phyloP scores from a whole-genome alignment of 495 filamentous ascomycete genomes.

The Cudoniella acicularis region DNA sequence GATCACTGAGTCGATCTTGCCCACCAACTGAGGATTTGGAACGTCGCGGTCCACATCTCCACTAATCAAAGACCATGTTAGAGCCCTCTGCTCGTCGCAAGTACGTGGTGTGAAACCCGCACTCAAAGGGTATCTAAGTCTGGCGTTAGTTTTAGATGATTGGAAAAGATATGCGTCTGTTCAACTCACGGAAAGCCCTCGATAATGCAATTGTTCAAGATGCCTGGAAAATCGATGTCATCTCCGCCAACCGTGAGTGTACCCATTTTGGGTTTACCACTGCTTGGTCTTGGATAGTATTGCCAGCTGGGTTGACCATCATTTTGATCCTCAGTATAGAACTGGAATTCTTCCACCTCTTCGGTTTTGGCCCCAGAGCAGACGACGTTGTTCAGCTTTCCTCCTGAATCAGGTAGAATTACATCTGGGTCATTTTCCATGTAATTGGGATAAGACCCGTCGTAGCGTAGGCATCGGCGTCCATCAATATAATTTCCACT shows the following conservation, averaged over 20 bases:
- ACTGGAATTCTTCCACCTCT: conserved; percentile 4
- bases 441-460: not conserved
- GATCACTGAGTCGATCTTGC: conserved; percentile 1
- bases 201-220: not conserved
- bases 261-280: conserved; percentile 1
- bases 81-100: conserved; percentile 7
- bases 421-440: conserved; percentile 2
- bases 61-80: not conserved
- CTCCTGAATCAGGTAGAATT: not conserved
- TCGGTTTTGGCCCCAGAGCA: conserved; percentile 10
- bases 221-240: conserved; percentile 6
- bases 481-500: conserved; percentile 3
- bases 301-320: conserved; percentile 2
- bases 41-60: too few species aligned
- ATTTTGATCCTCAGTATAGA: not conserved
- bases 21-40: not conserved
- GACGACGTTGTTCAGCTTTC: conserved; percentile 6
- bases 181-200: not conserved
- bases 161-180: too few species aligned
- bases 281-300: not conserved
- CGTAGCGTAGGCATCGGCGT: conserved; percentile 12
- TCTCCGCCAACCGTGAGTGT: not conserved
- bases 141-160: too few species aligned
- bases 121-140: too few species aligned
- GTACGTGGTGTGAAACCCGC: not conserved